Conservation (phyloP, 345 rosid species). For the Populus nigra region DNA sequence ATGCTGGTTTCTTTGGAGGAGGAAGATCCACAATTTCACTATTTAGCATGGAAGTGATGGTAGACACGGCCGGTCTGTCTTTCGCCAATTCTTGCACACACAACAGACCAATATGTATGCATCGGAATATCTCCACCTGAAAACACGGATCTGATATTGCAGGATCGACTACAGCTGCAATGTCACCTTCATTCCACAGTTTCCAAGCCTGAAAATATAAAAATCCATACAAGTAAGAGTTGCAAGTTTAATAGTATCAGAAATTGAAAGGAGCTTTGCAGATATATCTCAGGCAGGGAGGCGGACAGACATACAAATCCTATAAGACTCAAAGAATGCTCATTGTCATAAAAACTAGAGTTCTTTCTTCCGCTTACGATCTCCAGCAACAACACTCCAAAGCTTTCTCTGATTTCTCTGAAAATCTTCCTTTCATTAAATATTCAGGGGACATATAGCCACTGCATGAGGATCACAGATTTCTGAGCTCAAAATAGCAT, state of each 20-base stretch:
- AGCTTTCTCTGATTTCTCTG: constrained; percentile 21
- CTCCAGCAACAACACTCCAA: constrained; percentile 17
- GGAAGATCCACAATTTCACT: no score
- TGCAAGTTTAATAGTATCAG: neutral
- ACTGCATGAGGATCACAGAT: neutral
- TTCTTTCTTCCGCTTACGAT: constrained; percentile 15
- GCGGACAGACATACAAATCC: constrained; percentile 1
- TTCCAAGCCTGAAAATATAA: constrained; percentile 5
- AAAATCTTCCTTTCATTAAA: constrained; percentile 16
- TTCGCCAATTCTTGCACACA: no score
- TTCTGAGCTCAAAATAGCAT: no score
- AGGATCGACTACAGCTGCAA: no score
- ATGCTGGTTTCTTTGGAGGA: no score
- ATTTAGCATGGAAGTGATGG: no score
- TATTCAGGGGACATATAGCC: constrained; percentile 21
- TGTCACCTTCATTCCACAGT: neutral
- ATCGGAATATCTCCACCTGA: no score
- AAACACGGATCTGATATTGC: no score
- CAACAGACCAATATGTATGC: no score
- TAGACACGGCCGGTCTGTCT: no score
- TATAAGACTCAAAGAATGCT: neutral
- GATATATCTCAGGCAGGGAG: neutral
- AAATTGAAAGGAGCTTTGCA: no score
- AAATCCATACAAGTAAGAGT: neutral
- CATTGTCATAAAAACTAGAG: neutral